Percentiles rank a stretch among this genome's conserved stretches.
phyloP scores from a whole-genome alignment of 176 grass and related monocot genomes.

The Chloris gayana region DNA sequence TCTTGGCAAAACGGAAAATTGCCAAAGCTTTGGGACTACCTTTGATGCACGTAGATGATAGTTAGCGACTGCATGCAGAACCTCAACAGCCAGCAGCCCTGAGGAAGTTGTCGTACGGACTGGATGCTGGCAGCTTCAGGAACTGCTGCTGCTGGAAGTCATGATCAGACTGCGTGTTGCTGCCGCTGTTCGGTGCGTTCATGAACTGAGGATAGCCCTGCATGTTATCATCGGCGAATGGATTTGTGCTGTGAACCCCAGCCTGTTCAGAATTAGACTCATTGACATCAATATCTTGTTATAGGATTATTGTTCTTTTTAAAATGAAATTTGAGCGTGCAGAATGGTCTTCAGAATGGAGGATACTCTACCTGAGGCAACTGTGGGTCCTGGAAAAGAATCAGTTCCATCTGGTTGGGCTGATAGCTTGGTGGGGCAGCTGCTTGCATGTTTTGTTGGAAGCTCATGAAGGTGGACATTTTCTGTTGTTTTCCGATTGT shows the following conservation, averaged over 20 bases:
- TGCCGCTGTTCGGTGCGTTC: constrained; percentile 3
- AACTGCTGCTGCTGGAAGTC: constrained; percentile 40
- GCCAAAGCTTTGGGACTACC: not conserved
- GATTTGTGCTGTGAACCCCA: constrained; percentile 56
- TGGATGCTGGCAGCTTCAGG: constrained; percentile 80
- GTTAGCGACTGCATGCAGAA: not conserved
- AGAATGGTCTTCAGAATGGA: not conserved
- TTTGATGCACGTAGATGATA: constrained; percentile 6
- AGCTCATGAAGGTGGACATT: constrained; percentile 79
- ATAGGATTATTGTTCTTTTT: not conserved
- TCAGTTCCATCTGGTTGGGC: constrained; percentile 38
- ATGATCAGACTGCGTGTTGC: constrained; percentile 24
- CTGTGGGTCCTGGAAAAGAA: constrained; percentile 35
- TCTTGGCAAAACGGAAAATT: not conserved
- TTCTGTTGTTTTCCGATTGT: constrained; percentile 86
- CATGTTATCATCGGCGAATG: constrained; percentile 61
- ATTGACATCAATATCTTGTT: not conserved
- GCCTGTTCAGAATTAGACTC: constrained; percentile 10
- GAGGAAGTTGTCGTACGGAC: constrained; percentile 85
- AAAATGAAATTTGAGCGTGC: not conserved
- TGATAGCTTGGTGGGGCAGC: constrained; percentile 20
- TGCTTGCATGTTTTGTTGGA: constrained; percentile 44
- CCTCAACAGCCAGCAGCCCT: constrained; percentile 78
- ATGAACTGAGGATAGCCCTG: constrained; percentile 37
- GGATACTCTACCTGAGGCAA: constrained; percentile 43